phyloP scores from a whole-genome alignment of 345 rosid genomes.

The Nephelium lappaceum region DNA sequence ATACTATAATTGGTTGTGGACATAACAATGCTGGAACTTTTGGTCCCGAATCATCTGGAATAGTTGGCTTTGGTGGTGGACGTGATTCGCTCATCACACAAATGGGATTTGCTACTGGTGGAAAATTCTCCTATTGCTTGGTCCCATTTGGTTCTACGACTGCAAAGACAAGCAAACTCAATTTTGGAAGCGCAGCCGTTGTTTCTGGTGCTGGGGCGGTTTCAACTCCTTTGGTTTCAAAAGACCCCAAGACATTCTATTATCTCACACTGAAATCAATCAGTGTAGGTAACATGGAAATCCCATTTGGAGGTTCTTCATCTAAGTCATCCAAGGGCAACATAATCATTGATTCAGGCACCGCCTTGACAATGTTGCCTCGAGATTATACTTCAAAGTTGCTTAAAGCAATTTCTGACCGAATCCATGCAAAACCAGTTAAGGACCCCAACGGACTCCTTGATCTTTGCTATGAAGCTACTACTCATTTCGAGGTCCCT shows the following conservation, averaged over 20 bases:
- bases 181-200: slow-evolving; percentile 47
- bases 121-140: slow-evolving; percentile 34
- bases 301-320: slow-evolving; percentile 31
- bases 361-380: slow-evolving; percentile 50
- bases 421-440: slow-evolving; percentile 20
- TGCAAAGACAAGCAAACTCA: slow-evolving; percentile 41
- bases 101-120: too few relatives aligned
- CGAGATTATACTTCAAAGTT: slow-evolving; percentile 27
- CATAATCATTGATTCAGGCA: slow-evolving; percentile 69
- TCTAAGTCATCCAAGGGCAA: slow-evolving; percentile 36
- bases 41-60: slow-evolving; percentile 43
- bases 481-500: slow-evolving; percentile 30
- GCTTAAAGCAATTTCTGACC: slow-evolving; percentile 20
- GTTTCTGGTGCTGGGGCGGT: slow-evolving; percentile 43
- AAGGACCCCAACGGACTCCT: slow-evolving; percentile 32
- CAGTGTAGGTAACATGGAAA: slow-evolving; percentile 41
- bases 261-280: slow-evolving; percentile 43
- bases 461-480: slow-evolving; percentile 40
- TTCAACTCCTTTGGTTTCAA: slow-evolving; percentile 47
- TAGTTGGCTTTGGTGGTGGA: slow-evolving; percentile 63
- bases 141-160: slow-evolving; percentile 34
- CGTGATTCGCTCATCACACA: slow-evolving; percentile 48
- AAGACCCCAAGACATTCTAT: slow-evolving; percentile 47
- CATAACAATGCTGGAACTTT: slow-evolving; percentile 47
- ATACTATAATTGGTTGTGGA: slow-evolving; percentile 55